Evolutionary conservation across 192 early-diverging fungal species (phyloP).

Genomic region (Backusella tarrabulga): DNA sequence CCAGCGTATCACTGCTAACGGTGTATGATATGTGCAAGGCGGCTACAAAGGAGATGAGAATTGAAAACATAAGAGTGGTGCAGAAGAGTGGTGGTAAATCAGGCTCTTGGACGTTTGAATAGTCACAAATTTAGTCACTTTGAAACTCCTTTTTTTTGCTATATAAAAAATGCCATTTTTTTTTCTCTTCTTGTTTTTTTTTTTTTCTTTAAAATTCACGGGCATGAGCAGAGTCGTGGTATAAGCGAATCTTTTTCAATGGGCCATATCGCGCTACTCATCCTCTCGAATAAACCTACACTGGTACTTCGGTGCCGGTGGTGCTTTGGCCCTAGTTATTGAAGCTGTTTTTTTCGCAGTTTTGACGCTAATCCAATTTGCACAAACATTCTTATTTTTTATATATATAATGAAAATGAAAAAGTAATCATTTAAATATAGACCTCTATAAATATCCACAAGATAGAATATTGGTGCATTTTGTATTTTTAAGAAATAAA

Average conservation of each 20-base stretch:
- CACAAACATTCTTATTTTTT: constrained; percentile 3
- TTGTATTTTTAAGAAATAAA: not conserved
- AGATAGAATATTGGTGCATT: not conserved
- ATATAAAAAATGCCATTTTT: not conserved
- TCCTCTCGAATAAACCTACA: not conserved
- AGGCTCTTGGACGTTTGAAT: constrained; percentile 44
- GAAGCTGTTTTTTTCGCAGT: not conserved
- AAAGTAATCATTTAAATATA: not conserved
- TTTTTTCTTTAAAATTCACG: constrained; percentile 6
- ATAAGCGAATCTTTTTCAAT: constrained; percentile 10
- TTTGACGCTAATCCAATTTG: constrained; percentile 21
- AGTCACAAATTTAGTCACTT: not conserved
- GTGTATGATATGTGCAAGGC: constrained; percentile 98
- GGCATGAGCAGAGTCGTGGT: constrained; percentile 21
- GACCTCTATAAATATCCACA: no score
- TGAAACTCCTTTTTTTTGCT: not conserved
- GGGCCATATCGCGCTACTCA: constrained; percentile 20
- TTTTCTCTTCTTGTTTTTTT: not conserved
- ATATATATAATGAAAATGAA: not conserved
- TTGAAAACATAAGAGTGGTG: constrained; percentile 70
- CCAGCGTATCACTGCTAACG: constrained; percentile 77
- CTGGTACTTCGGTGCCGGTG: not conserved
- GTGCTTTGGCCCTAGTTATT: constrained; percentile 19
- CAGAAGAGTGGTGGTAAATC: constrained; percentile 87
- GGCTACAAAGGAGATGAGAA: constrained; percentile 78